Evolutionary conservation across 192 early-diverging fungal genomes (phyloP).

Genomic region (Haplosporangium gracile): DNA sequence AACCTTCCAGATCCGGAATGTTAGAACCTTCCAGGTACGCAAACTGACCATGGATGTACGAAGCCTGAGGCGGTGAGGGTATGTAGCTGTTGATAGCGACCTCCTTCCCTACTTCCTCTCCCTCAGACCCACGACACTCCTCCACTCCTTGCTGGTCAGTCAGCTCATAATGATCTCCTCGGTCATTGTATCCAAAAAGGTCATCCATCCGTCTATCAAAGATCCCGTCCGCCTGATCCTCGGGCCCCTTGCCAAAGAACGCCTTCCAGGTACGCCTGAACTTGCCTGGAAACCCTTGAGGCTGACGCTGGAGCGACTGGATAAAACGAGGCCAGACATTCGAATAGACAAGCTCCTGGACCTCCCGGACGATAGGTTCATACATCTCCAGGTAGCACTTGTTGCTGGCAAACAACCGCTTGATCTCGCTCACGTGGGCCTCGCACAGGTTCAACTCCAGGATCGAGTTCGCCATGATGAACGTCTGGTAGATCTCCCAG

Average conservation of each 20-base stretch:
- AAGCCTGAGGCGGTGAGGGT: slow-evolving; percentile 19
- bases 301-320: slow-evolving; percentile 29
- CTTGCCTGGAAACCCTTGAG: slow-evolving; percentile 13
- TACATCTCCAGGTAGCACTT: slow-evolving; percentile 47
- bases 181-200: background rate
- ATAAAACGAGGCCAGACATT: slow-evolving; percentile 54
- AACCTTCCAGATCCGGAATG: background rate
- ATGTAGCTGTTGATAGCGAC: background rate
- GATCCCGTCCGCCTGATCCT: background rate
- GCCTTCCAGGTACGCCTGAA: slow-evolving; percentile 16
- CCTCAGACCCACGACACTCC: background rate
- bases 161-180: background rate
- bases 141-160: background rate
- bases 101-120: background rate
- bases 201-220: background rate
- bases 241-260: background rate
- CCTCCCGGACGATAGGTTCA: slow-evolving; percentile 34
- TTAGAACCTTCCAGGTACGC: background rate
- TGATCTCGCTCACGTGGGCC: slow-evolving; percentile 15
- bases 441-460: slow-evolving; percentile 36
- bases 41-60: slow-evolving; percentile 24
- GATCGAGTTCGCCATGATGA: slow-evolving; percentile 36
- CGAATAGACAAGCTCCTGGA: slow-evolving; percentile 45
- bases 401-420: slow-evolving; percentile 17
- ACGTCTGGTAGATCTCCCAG: slow-evolving; percentile 47